Evolutionary conservation across 768 basidiomycete genomes (phyloP).

Genomic region (Mycena galopus): DNA sequence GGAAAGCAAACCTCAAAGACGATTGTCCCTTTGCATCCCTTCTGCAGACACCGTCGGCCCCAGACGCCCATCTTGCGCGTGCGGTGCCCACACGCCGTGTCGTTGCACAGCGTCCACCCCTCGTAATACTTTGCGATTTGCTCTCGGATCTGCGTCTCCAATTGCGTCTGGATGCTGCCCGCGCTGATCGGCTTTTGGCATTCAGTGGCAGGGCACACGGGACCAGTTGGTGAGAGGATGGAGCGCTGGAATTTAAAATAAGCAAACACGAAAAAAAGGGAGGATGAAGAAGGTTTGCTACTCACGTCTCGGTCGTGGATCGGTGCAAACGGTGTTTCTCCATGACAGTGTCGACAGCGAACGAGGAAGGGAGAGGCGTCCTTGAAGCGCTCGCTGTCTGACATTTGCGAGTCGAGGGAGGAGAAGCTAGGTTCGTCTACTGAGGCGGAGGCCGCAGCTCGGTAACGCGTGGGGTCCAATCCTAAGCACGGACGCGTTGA

Average conservation of each 20-base stretch:
- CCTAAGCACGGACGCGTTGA: constrained; percentile 53
- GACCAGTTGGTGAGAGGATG: constrained; percentile 73
- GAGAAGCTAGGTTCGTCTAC: constrained; percentile 77
- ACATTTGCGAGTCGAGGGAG: constrained; percentile 89
- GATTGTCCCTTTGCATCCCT: constrained; percentile 78
- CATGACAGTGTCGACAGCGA: constrained; percentile 82
- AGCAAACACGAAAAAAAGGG: constrained; percentile 5
- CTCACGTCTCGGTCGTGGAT: constrained; percentile 73
- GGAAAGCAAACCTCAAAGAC: constrained; percentile 75
- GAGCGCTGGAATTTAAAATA: constrained; percentile 62
- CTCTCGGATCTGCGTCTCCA: constrained; percentile 87
- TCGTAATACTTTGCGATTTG: constrained; percentile 89
- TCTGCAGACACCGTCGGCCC: constrained; percentile 82
- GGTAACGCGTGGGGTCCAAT: constrained; percentile 71
- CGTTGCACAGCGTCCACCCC: constrained; percentile 90
- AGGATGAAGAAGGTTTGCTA: constrained; percentile 38
- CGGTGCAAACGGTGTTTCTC: constrained; percentile 67
- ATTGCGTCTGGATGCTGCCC: constrained; percentile 83
- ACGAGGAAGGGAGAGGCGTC: constrained; percentile 79
- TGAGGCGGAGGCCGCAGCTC: constrained; percentile 53
- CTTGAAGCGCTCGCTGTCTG: constrained; percentile 90
- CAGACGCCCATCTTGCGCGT: constrained; percentile 97
- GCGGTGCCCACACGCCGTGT: constrained; percentile 82
- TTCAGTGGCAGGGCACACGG: constrained; percentile 75
- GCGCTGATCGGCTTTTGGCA: constrained; percentile 68